Evolutionary conservation across 2,329 filamentous ascomycete species (phyloP).

Genomic region (Aspergillus fumigatus): DNA sequence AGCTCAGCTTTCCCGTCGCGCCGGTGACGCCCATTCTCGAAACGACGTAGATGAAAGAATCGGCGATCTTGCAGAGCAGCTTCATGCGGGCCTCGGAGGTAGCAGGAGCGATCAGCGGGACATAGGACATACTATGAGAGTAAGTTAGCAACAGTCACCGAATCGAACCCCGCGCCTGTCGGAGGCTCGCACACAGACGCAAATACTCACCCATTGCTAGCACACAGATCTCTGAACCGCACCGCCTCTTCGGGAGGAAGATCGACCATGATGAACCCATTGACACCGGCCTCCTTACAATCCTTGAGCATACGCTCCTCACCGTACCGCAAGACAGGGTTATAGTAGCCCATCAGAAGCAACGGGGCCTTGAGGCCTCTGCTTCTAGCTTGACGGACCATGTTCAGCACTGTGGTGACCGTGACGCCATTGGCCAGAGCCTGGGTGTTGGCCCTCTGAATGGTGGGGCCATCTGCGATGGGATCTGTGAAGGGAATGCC

Average conservation of each 20-base stretch:
- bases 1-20: constrained; percentile 75
- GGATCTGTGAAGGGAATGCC: constrained; percentile 97
- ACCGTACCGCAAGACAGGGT: constrained; percentile 88
- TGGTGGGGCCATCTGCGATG: constrained; percentile 95
- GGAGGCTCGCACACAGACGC: not conserved
- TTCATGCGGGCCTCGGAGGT: constrained; percentile 93
- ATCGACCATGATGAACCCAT: constrained; percentile 96
- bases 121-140: constrained; percentile 70
- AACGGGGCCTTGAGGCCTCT: constrained; percentile 76
- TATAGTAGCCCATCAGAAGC: constrained; percentile 98
- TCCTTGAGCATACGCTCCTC: constrained; percentile 85
- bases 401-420: constrained; percentile 70
- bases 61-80: constrained; percentile 90
- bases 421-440: constrained; percentile 87
- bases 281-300: constrained; percentile 77
- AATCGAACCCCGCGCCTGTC: not conserved
- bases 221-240: constrained; percentile 51
- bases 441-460: constrained; percentile 90
- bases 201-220: constrained; percentile 27
- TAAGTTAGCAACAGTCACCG: not conserved
- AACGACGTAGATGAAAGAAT: constrained; percentile 98
- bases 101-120: constrained; percentile 91
- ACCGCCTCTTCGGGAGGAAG: constrained; percentile 95
- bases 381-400: constrained; percentile 75
- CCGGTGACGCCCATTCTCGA: constrained; percentile 96